Conservation (phyloP, 805 yeast species). For the Metschnikowia proteae region DNA sequence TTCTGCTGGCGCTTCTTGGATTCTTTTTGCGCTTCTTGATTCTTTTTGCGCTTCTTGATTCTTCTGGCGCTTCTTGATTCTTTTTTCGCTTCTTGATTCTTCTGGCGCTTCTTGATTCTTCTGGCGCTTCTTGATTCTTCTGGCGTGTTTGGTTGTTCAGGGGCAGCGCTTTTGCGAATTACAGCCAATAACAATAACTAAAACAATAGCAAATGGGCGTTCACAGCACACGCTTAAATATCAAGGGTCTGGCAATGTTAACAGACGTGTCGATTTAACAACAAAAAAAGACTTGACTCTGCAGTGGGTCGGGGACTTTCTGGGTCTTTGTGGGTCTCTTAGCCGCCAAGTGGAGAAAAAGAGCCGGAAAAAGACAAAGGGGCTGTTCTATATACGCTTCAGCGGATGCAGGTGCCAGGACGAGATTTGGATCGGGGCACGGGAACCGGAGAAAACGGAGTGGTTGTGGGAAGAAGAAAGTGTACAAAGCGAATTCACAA, state of each 20-base stretch:
- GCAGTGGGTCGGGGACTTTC: not conserved
- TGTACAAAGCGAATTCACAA: slow-evolving; percentile 10
- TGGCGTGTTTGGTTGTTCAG: not conserved
- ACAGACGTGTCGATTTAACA: not conserved
- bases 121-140: too few species aligned
- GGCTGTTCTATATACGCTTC: not conserved
- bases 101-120: too few species aligned
- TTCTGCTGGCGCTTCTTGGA: too few species aligned
- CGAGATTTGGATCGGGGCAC: not conserved
- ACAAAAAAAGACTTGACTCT: not conserved
- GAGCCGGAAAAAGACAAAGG: not conserved
- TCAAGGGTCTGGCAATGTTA: too few species aligned
- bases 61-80: too few species aligned
- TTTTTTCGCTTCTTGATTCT: too few species aligned
- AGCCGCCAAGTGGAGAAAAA: not conserved
- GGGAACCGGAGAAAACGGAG: not conserved
- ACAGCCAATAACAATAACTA: not conserved
- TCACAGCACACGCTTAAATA: too few species aligned
- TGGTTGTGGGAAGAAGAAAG: slow-evolving; percentile 1
- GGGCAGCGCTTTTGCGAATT: not conserved
- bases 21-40: too few species aligned
- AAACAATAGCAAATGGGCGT: not conserved
- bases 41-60: too few species aligned
- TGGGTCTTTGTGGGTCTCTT: not conserved
- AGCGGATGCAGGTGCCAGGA: not conserved